These are phyloP conservation scores for Piloderma croceum DNA, from an alignment of 768 basidiomycete species.

Conservation along the genomic window DNA sequence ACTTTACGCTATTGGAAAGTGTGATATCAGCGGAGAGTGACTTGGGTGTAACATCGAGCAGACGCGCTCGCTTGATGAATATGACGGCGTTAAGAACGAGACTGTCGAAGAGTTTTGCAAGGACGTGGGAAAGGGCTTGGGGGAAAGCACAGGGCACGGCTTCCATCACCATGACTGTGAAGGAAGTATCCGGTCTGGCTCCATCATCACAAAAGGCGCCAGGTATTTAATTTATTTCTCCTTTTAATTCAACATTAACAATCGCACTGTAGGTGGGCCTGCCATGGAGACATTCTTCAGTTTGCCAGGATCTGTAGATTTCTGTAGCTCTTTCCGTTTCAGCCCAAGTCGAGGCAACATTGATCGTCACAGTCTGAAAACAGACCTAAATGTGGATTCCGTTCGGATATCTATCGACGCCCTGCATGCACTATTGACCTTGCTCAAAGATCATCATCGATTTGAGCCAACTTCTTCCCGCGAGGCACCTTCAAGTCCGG, in stretches of 20 bases:
- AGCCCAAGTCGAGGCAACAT: conserved; percentile 52
- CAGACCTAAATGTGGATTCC: conserved; percentile 40
- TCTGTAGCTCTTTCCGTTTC: conserved; percentile 47
- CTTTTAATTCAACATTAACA: neutral
- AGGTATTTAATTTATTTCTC: conserved; percentile 22
- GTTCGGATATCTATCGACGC: conserved; percentile 45
- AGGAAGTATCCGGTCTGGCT: conserved; percentile 40
- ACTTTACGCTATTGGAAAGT: conserved; percentile 47
- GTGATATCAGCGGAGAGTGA: conserved; percentile 9
- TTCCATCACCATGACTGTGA: conserved; percentile 44
- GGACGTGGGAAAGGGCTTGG: conserved; percentile 67
- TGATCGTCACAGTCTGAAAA: conserved; percentile 48
- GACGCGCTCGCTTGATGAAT: conserved; percentile 26
- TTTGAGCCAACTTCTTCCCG: conserved; percentile 8
- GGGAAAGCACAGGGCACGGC: conserved; percentile 57
- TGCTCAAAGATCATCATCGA: conserved; percentile 15
- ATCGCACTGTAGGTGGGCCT: conserved; percentile 13
- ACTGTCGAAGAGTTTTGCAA: conserved; percentile 50
- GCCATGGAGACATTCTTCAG: conserved; percentile 36
- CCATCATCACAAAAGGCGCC: conserved; percentile 23
- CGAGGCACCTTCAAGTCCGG: conserved; percentile 13
- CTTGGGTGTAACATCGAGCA: neutral
- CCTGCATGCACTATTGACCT: conserved; percentile 21
- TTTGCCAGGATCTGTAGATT: conserved; percentile 40
- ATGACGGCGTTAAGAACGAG: conserved; percentile 63